A percentile compares a stretch with the other conserved stretches of the same genome.
Conservation (phyloP, 306 rosid genomes). For the Vigna nakashimae region DNA sequence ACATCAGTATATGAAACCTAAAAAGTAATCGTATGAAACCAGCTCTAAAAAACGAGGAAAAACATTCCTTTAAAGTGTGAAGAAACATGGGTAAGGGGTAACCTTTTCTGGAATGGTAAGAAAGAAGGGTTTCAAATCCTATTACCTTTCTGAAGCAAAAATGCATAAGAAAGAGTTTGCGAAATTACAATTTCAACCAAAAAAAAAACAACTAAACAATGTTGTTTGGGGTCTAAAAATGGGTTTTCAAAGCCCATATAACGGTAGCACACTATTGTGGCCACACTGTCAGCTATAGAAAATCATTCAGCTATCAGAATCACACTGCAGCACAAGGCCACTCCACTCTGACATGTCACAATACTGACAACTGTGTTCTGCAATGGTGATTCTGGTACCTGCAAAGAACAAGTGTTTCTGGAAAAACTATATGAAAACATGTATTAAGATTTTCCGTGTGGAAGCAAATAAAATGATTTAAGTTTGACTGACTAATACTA, state of each 20-base stretch:
- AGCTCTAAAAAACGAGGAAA: no score
- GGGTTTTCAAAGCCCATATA: not conserved
- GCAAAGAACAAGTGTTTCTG: not conserved
- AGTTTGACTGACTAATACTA: not conserved
- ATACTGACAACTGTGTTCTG: not conserved
- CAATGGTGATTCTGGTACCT: slow-evolving; percentile 5
- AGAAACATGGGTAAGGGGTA: not conserved
- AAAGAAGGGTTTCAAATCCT: not conserved
- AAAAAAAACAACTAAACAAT: not conserved
- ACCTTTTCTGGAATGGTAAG: not conserved
- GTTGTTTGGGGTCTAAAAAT: not conserved
- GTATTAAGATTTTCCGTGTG: slow-evolving; percentile 21
- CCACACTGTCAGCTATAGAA: not conserved
- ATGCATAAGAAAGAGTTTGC: not conserved
- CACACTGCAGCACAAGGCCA: not conserved
- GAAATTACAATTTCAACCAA: not conserved
- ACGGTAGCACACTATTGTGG: not conserved
- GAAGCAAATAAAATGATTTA: no score
- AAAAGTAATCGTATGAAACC: no score
- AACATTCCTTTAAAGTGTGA: not conserved
- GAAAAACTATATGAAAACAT: not conserved
- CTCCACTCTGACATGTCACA: not conserved
- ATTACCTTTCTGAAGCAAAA: not conserved
- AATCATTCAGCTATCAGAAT: not conserved
- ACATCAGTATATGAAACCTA: slow-evolving; percentile 15